Evolutionary conservation across 2,329 filamentous ascomycete species (phyloP), one percentile per base, ranked within the genome.

Genomic region (Scytalidium lignicola): DNA sequence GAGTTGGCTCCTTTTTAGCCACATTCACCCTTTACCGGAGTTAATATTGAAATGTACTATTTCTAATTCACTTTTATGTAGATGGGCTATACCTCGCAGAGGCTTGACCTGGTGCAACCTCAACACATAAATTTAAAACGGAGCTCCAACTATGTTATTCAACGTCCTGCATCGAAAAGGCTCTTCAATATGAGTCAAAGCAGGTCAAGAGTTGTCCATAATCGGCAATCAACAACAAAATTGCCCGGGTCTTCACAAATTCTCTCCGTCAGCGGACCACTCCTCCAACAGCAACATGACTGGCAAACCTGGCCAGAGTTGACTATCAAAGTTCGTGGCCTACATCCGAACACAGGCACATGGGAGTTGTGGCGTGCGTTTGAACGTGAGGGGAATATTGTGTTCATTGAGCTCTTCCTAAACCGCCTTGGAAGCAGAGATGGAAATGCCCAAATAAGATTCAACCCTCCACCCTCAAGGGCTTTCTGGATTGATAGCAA

Each of bases 321-420:
- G 7, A 41, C 53, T 2, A 22, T 63, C 42, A 57, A 43, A 39
- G 2, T 63, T 3, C 39, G 21, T 19, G 49, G 51, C 5, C 51
- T 79, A 3, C 69, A 71, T 0, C 10, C 28, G 0, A 57, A 64
- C 7, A 63, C 69, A 0, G 72, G 67, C 0, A 67, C 71, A 0
- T 64, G 61, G 21, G 65, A 74, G 15, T 60, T 88, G 1, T 80
- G 75, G 62, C 59, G 69, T 2, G 73, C 73, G 17, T 79, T 89
- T 52, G 62, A 67, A 1, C 51, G 57, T 0, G 69, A 80, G 50
- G 82, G 83, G 1, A 67, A 67, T 5, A 72, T 88, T 12, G 65
- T 65, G 2, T 75, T 67, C 29, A 78, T 88, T 29, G 79, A 85
- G 13, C 68, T 86, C 1, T 74, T 70, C 44, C 73, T 78, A 43